Evolutionary conservation across 768 basidiomycete species (phyloP).

Genomic region (Psilocybe cubensis): DNA sequence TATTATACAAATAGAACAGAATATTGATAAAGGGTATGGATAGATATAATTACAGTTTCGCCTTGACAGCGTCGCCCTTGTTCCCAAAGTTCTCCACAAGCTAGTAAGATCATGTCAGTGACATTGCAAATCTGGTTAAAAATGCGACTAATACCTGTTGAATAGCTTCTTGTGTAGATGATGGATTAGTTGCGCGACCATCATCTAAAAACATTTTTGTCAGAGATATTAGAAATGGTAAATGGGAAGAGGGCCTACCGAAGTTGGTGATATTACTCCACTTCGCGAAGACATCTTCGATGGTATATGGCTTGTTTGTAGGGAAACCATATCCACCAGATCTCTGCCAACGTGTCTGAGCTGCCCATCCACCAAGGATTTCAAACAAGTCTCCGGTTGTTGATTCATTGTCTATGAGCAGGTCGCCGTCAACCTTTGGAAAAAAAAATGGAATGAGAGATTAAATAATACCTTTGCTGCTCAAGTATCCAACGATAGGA

Average conservation of each 20-base stretch:
- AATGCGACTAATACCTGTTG: conserved; percentile 55
- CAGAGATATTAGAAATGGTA: not conserved
- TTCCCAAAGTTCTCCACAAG: conserved; percentile 57
- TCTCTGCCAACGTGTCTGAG: conserved; percentile 92
- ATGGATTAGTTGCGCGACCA: conserved; percentile 81
- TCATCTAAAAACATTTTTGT: conserved; percentile 58
- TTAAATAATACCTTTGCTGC: conserved; percentile 58
- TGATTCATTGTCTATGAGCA: conserved; percentile 60
- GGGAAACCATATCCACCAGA: conserved; percentile 90
- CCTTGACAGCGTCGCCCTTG: conserved; percentile 45
- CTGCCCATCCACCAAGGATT: conserved; percentile 89
- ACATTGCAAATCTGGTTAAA: not conserved
- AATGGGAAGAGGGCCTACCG: conserved; percentile 45
- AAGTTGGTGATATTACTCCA: conserved; percentile 89
- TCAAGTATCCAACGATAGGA: conserved; percentile 90
- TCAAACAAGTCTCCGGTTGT: conserved; percentile 83
- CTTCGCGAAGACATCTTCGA: conserved; percentile 79
- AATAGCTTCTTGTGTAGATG: conserved; percentile 73
- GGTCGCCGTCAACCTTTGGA: not conserved
- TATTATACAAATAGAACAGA: conserved; percentile 6
- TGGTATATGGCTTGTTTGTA: conserved; percentile 68
- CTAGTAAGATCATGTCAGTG: conserved; percentile 21
- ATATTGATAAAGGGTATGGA: conserved; percentile 5
- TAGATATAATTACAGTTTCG: conserved; percentile 48
- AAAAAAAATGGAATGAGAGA: not conserved